phyloP scores from a whole-genome alignment of 352 stramenopile species.

The Peronospora tabacina region DNA sequence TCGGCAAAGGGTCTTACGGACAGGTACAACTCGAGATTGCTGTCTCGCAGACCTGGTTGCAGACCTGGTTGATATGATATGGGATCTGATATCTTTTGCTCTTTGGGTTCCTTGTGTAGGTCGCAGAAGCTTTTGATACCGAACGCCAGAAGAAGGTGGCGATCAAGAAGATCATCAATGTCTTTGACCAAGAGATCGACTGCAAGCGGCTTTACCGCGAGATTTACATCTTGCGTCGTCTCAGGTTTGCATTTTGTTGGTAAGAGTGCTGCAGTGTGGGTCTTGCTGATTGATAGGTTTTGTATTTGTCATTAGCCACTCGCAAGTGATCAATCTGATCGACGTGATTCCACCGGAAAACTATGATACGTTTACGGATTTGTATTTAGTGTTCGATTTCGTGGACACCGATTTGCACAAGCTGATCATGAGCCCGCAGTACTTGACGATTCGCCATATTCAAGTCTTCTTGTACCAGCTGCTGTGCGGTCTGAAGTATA shows the following conservation, averaged over 20 bases:
- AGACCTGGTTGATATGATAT: neutral
- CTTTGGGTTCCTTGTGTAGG: conserved; percentile 21
- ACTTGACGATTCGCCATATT: conserved; percentile 92
- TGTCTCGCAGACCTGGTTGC: neutral
- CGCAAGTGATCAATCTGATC: conserved; percentile 75
- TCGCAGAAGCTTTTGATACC: conserved; percentile 75
- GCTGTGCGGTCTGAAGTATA: conserved; percentile 92
- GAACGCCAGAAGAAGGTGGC: conserved; percentile 76
- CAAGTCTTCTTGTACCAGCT: conserved; percentile 97
- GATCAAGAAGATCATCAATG: conserved; percentile 87
- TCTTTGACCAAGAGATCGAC: conserved; percentile 85
- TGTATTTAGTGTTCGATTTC: conserved; percentile 91
- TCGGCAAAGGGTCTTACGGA: conserved; percentile 83
- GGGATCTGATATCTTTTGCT: conserved; percentile 9
- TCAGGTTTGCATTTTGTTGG: conserved; percentile 34
- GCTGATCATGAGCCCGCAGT: conserved; percentile 90
- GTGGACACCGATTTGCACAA: conserved; percentile 92
- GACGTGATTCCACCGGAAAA: conserved; percentile 80
- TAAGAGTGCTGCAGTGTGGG: neutral
- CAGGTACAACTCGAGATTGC: conserved; percentile 33
- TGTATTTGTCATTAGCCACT: conserved; percentile 34
- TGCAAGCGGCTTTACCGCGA: conserved; percentile 83
- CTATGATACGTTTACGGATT: conserved; percentile 80
- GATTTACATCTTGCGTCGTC: conserved; percentile 83
- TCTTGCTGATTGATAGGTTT: conserved; percentile 4